These are phyloP conservation scores for Russula sp. DNA, from an alignment of 768 basidiomycete species.

Conservation along the genomic window DNA sequence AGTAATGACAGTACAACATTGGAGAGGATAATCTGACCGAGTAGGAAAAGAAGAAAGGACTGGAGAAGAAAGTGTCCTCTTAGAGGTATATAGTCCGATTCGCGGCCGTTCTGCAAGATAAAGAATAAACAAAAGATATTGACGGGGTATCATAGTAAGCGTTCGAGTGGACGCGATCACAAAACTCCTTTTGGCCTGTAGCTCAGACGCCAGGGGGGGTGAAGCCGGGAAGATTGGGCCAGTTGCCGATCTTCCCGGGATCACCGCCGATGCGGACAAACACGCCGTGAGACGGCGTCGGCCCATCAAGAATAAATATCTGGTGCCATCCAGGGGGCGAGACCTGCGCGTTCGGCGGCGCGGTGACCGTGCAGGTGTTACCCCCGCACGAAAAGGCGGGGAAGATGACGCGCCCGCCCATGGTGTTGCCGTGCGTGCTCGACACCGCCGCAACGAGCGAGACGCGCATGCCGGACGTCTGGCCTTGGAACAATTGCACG, in stretches of 20 bases:
- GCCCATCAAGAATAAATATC: slow-evolving; percentile 69
- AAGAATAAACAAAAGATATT: neutral
- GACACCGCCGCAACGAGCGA: slow-evolving; percentile 70
- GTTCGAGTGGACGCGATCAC: neutral
- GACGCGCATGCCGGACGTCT: slow-evolving; percentile 39
- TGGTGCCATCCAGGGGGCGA: slow-evolving; percentile 75
- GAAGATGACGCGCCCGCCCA: slow-evolving; percentile 68
- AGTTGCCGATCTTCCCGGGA: slow-evolving; percentile 59
- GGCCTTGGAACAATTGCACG: slow-evolving; percentile 35
- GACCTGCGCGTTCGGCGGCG: slow-evolving; percentile 61
- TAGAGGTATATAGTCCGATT: neutral
- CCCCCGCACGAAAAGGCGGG: slow-evolving; percentile 64
- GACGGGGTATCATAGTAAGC: neutral
- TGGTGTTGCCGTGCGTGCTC: slow-evolving; percentile 70
- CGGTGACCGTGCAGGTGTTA: slow-evolving; percentile 66
- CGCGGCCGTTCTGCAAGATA: neutral
- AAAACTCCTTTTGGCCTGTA: neutral
- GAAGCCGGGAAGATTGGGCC: slow-evolving; percentile 67
- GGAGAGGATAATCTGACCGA: neutral
- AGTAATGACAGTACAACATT: neutral
- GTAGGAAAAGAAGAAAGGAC: neutral
- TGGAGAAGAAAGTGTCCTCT: neutral
- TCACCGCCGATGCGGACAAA: slow-evolving; percentile 81
- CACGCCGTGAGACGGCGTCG: slow-evolving; percentile 65
- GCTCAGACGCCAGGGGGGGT: slow-evolving; percentile 50